phyloP scores from a whole-genome alignment of 306 rosid genomes.

The Rosa persica region DNA sequence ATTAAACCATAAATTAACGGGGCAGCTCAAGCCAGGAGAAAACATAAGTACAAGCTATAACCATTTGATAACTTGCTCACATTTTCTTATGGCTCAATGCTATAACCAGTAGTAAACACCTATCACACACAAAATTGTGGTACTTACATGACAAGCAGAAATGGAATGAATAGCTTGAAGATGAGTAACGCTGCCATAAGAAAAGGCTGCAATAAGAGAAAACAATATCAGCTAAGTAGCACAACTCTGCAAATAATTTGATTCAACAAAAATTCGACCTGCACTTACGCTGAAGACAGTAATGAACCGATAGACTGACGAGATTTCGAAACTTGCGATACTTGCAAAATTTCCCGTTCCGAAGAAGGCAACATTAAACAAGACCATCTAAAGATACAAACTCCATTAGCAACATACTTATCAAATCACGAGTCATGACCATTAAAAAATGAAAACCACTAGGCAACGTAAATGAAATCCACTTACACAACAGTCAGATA shows the following conservation, averaged over 20 bases:
- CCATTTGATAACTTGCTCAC: not conserved
- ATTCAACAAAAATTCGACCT: slow-evolving; percentile 16
- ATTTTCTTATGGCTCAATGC: slow-evolving; percentile 1
- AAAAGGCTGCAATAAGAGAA: slow-evolving; percentile 64
- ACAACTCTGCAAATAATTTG: slow-evolving; percentile 7
- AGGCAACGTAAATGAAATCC: not conserved
- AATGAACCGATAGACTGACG: slow-evolving; percentile 88
- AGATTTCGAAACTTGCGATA: slow-evolving; percentile 91
- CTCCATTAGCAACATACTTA: slow-evolving; percentile 13
- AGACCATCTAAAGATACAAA: slow-evolving; percentile 55
- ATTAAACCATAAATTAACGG: slow-evolving; percentile 3
- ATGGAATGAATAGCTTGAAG: slow-evolving; percentile 86
- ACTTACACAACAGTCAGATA: not conserved
- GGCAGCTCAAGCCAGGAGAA: not conserved
- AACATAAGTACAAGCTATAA: not conserved
- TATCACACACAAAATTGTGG: slow-evolving; percentile 4
- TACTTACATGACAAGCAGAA: slow-evolving; percentile 90
- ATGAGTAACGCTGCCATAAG: slow-evolving; percentile 89
- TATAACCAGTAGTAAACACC: not conserved
- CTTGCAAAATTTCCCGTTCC: slow-evolving; percentile 95
- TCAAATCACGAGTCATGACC: slow-evolving; percentile 25
- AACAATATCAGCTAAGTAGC: slow-evolving; percentile 31
- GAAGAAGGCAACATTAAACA: slow-evolving; percentile 83
- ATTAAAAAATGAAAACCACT: not conserved
- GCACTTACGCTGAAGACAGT: slow-evolving; percentile 84